A percentile compares a stretch with the other conserved stretches of the same genome.
phyloP scores from a whole-genome alignment of 352 stramenopile species.

The Pythium oligandrum region DNA sequence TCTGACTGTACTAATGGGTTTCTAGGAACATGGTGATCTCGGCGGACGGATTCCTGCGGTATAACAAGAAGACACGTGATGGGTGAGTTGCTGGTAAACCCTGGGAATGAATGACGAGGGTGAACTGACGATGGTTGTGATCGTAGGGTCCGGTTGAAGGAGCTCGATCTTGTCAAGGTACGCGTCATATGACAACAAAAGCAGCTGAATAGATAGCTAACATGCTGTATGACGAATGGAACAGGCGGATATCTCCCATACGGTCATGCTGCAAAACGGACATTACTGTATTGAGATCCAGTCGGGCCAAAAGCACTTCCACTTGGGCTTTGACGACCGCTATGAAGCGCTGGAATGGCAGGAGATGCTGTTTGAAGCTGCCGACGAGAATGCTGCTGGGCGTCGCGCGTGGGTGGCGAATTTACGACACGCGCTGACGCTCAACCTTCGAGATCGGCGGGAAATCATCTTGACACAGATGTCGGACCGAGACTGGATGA shows the following conservation, averaged over 20 bases:
- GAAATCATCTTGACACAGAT: conserved; percentile 51
- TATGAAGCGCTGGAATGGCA: conserved; percentile 49
- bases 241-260: conserved; percentile 38
- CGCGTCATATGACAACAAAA: conserved; percentile 1
- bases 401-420: conserved; percentile 62
- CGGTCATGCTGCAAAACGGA: conserved; percentile 29
- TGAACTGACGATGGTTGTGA: not conserved
- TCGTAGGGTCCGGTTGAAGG: conserved; percentile 42
- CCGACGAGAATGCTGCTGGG: conserved; percentile 69
- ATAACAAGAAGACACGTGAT: conserved; percentile 64
- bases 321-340: conserved; percentile 45
- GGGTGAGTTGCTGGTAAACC: conserved; percentile 15
- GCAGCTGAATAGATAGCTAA: not conserved
- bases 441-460: conserved; percentile 41
- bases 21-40: conserved; percentile 33
- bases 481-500: conserved; percentile 72
- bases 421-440: conserved; percentile 44
- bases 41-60: conserved; percentile 55
- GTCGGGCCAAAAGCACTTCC: conserved; percentile 30
- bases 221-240: not conserved
- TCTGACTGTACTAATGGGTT: not conserved
- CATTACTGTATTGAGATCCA: conserved; percentile 66
- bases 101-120: not conserved
- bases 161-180: conserved; percentile 73
- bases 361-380: conserved; percentile 58